Evolutionary conservation across 179 eudicot genomes (phyloP), one percentile per base, ranked within the genome.

Genomic region (Beta lomatogona): DNA sequence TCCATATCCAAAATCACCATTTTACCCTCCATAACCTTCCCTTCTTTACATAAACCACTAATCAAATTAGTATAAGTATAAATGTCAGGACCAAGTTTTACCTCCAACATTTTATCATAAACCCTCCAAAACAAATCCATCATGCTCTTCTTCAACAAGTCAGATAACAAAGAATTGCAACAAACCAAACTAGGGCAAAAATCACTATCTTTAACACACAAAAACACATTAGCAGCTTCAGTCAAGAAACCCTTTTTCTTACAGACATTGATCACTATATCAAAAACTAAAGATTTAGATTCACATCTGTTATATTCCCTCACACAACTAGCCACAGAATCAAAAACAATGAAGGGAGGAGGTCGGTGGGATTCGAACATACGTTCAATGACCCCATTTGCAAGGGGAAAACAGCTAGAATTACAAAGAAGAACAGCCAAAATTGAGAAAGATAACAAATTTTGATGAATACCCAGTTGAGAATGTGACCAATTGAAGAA

Each of bases 71-170:
- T 86, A 54, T 91, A 91, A 76, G 94, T 93, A 73, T 91, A 91
- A 44, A 86, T 86, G 89, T 94, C 97, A 79, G 88, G 87, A 73
- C 81, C 86, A 36, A 91, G 73, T 41, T 83, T 83, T 19, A 82
- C 72, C 78, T 88, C 85, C 28, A 80, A 55, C 97, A 93, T 93
- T 45, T 82, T 88, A 53, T 82, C 83, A 81, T 87, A 94, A 65
- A 94, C 92, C 86, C 84, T 89, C 94, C 95, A 91, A 52, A 94
- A 93, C 86, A 91, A 78, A 52, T 87, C 94, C 89, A 88, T 86
- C 85, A 69, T 87, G 86, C 83, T 78, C 78, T 70, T 71, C 86
- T 86, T 91, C 77, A 93, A 71, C 77, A 93, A 87, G 75, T 91
- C 95, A 73, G 88, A 89, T 85, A 94, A 82, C 83, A 93, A 79